Evolutionary conservation across 768 basidiomycete species (phyloP).

Genomic region (Pulveroboletus sp.): DNA sequence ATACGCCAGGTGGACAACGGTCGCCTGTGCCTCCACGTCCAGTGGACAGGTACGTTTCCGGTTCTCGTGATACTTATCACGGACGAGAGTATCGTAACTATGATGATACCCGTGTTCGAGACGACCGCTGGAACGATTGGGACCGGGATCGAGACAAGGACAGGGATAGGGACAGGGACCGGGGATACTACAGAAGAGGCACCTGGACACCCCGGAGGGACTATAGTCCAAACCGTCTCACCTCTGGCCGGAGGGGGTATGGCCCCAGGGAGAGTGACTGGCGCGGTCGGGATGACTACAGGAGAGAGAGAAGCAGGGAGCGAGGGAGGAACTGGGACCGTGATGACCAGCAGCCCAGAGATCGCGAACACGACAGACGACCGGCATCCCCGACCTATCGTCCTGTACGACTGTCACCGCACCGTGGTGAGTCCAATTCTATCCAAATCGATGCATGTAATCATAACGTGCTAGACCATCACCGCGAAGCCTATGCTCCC

Average conservation of each 20-base stretch:
- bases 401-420: slow-evolving; percentile 21
- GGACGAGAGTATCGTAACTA: slow-evolving; percentile 17
- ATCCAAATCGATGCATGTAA: not conserved
- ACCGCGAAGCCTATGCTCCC: slow-evolving; percentile 5
- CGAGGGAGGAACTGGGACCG: slow-evolving; percentile 22
- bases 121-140: slow-evolving; percentile 25
- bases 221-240: slow-evolving; percentile 15
- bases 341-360: slow-evolving; percentile 16
- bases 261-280: slow-evolving; percentile 13
- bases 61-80: slow-evolving; percentile 17
- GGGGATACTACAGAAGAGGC: slow-evolving; percentile 16
- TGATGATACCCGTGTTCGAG: slow-evolving; percentile 18
- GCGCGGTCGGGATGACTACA: slow-evolving; percentile 21
- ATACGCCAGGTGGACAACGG: slow-evolving; percentile 16
- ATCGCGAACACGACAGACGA: slow-evolving; percentile 21
- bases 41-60: slow-evolving; percentile 12
- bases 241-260: slow-evolving; percentile 13
- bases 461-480: slow-evolving; percentile 13
- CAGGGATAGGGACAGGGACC: slow-evolving; percentile 13
- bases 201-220: slow-evolving; percentile 15
- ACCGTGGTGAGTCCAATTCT: slow-evolving; percentile 19
- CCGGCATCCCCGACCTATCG: slow-evolving; percentile 15
- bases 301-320: slow-evolving; percentile 19
- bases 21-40: slow-evolving; percentile 14
- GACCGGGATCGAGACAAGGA: slow-evolving; percentile 20